A percentile compares a stretch with the other conserved stretches of the same genome.
Conservation (phyloP, 345 rosid genomes). For the Nasturtium officinale region DNA sequence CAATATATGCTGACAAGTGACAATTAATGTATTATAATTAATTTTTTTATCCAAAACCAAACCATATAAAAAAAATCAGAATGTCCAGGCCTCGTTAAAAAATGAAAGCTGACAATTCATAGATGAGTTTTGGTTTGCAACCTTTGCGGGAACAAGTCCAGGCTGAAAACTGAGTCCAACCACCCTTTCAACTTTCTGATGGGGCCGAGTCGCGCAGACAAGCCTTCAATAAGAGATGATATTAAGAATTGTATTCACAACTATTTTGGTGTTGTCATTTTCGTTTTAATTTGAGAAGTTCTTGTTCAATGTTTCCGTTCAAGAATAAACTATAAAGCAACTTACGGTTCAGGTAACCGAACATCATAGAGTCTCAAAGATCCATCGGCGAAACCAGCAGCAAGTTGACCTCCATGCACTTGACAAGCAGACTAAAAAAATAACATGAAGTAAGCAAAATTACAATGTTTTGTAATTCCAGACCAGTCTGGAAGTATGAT, state of each 20-base stretch:
- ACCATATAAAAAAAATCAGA: not conserved
- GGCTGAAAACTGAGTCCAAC: slow-evolving; percentile 97
- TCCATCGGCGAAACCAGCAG: slow-evolving; percentile 93
- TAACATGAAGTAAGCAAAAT: slow-evolving; percentile 19
- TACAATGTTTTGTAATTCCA: not conserved
- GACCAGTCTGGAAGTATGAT: slow-evolving; percentile 16
- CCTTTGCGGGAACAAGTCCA: slow-evolving; percentile 93
- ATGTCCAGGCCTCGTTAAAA: not conserved
- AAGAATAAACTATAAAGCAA: slow-evolving; percentile 20
- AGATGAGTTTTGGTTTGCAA: slow-evolving; percentile 29
- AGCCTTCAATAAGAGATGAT: slow-evolving; percentile 55
- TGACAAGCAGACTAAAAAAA: slow-evolving; percentile 86
- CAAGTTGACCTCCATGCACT: slow-evolving; percentile 82
- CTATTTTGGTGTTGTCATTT: not conserved
- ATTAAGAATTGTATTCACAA: slow-evolving; percentile 16
- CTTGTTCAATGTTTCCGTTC: not conserved
- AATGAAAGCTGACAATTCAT: slow-evolving; percentile 9
- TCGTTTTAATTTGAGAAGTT: slow-evolving; percentile 2
- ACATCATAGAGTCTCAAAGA: slow-evolving; percentile 91
- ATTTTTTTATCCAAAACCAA: not conserved
- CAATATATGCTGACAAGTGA: not conserved
- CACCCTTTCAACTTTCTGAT: slow-evolving; percentile 75
- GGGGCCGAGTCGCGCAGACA: slow-evolving; percentile 72
- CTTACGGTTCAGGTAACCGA: slow-evolving; percentile 88
- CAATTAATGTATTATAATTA: not conserved